Evolutionary conservation across 176 grass and related monocot genomes (phyloP).

Genomic region (Rhynchospora pubera): DNA sequence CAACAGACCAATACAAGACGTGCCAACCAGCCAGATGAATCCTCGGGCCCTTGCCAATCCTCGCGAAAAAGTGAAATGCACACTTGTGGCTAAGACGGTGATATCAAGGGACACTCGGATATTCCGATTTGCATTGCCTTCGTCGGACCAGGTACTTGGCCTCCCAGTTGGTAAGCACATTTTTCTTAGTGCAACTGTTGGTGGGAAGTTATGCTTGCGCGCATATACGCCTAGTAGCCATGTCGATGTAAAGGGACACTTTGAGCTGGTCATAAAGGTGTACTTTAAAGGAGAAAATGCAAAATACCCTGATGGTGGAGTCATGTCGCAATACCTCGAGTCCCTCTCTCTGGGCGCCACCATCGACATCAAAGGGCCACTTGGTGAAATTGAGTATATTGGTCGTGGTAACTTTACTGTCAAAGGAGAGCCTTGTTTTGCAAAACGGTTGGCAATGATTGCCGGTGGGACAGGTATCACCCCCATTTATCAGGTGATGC

Average conservation of each 20-base stretch:
- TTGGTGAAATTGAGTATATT: constrained; percentile 82
- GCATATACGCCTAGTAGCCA: constrained; percentile 79
- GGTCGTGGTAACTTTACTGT: constrained; percentile 60
- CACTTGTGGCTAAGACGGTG: constrained; percentile 36
- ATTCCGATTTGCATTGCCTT: constrained; percentile 49
- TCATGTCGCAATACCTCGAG: constrained; percentile 76
- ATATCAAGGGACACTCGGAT: constrained; percentile 49
- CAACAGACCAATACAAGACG: background rate
- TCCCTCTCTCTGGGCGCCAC: constrained; percentile 40
- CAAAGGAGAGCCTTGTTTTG: constrained; percentile 46
- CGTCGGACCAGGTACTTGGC: constrained; percentile 38
- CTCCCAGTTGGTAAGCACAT: constrained; percentile 74
- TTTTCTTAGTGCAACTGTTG: constrained; percentile 38
- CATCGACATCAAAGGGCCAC: constrained; percentile 62
- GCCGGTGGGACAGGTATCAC: constrained; percentile 88
- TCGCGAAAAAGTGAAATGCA: constrained; percentile 41
- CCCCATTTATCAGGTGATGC: constrained; percentile 87
- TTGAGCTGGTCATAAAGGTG: constrained; percentile 80
- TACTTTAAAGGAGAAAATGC: constrained; percentile 65
- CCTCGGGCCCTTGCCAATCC: constrained; percentile 40
- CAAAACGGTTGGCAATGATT: constrained; percentile 64
- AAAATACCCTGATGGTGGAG: constrained; percentile 49
- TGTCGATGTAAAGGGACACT: constrained; percentile 36
- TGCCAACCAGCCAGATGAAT: constrained; percentile 17
- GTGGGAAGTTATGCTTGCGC: constrained; percentile 61